A percentile compares a stretch with the other conserved stretches of the same genome.
phyloP scores from a whole-genome alignment of 1,284 basidiomycete genomes.

The Retiboletus flavoniger region DNA sequence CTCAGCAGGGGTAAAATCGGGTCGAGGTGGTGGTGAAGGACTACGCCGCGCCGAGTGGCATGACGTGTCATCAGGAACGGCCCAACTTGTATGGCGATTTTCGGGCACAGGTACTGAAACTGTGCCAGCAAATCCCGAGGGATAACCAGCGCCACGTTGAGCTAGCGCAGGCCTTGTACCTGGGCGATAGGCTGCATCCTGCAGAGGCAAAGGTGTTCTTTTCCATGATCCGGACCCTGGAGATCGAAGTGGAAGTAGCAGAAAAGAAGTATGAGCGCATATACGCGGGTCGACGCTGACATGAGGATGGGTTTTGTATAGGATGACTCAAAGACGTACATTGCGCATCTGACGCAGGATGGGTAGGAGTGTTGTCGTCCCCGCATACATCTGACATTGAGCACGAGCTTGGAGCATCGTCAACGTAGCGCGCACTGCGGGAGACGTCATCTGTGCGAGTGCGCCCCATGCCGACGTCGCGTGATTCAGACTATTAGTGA shows the following conservation, averaged over 20 bases:
- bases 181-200: constrained; percentile 37
- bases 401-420: constrained; percentile 23
- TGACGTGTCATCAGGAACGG: constrained; percentile 1
- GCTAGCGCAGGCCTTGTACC: constrained; percentile 17
- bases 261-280: constrained; percentile 15
- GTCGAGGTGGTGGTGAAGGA: constrained; percentile 14
- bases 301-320: constrained; percentile 33
- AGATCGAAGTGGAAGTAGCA: constrained; percentile 17
- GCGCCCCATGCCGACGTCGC: constrained; percentile 17
- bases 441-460: constrained; percentile 22
- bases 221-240: constrained; percentile 32
- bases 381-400: constrained; percentile 18
- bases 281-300: constrained; percentile 28
- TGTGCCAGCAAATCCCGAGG: background rate
- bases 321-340: constrained; percentile 44
- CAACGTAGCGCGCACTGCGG: constrained; percentile 12
- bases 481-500: constrained; percentile 14
- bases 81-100: constrained; percentile 5
- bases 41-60: constrained; percentile 13
- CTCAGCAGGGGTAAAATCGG: constrained; percentile 9
- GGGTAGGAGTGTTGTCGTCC: constrained; percentile 18
- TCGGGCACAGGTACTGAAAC: constrained; percentile 1
- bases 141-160: constrained; percentile 16
- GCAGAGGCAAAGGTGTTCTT: constrained; percentile 38
- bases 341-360: constrained; percentile 33